phyloP scores from a whole-genome alignment of 148 eudicot genomes.

The Chenopodium album region DNA sequence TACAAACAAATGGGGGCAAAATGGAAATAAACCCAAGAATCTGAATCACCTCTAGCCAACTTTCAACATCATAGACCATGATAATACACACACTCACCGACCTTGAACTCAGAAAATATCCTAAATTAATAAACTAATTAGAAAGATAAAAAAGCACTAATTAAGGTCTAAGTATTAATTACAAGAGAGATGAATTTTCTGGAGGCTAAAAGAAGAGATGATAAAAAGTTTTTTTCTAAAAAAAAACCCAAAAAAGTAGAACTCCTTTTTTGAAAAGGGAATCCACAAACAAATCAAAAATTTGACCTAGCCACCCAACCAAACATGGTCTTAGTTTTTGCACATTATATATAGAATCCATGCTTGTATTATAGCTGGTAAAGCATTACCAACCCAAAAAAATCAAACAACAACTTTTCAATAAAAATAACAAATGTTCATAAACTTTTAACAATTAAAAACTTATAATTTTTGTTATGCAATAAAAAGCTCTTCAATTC shows the following conservation, averaged over 20 bases:
- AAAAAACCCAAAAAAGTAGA: constrained; percentile 28
- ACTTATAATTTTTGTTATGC: too few species aligned
- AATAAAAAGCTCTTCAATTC: neutral
- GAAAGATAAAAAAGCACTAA: constrained; percentile 24
- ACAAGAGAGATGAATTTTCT: constrained; percentile 20
- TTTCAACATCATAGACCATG: constrained; percentile 19
- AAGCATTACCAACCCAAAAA: neutral
- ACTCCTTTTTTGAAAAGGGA: constrained; percentile 29
- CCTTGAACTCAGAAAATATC: constrained; percentile 11
- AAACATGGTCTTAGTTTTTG: constrained; percentile 24
- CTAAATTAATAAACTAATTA: constrained; percentile 15
- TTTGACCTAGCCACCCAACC: constrained; percentile 32
- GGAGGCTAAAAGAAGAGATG: constrained; percentile 21
- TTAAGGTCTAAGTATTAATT: constrained; percentile 2
- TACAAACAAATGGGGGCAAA: constrained; percentile 23
- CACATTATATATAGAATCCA: constrained; percentile 20
- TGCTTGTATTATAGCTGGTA: neutral
- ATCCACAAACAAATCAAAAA: constrained; percentile 38
- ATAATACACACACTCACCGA: constrained; percentile 13
- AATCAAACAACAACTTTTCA: neutral
- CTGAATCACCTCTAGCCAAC: constrained; percentile 14
- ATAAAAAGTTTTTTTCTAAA: constrained; percentile 16
- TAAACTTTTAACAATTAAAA: neutral
- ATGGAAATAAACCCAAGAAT: constrained; percentile 23
- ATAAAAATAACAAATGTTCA: neutral